phyloP scores from a whole-genome alignment of 2,329 filamentous ascomycete genomes.

The Alternaria tenuissima region DNA sequence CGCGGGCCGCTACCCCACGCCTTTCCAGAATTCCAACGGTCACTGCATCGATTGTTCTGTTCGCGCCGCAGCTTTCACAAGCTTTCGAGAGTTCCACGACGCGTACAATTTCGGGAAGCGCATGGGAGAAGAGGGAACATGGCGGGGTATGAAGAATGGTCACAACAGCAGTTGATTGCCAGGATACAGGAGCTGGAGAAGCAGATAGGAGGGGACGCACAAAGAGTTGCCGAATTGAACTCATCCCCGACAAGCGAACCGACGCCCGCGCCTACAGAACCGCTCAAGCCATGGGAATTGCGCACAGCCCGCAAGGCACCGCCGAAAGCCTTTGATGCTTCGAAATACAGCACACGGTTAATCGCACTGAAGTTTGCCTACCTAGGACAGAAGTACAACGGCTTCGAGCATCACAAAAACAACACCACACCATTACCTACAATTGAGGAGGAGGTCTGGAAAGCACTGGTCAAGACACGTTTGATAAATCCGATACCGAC shows the following conservation, averaged over 20 bases:
- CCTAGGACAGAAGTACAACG: constrained; percentile 88
- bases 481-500: constrained; percentile 65
- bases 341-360: constrained; percentile 80
- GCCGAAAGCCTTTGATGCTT: constrained; percentile 72
- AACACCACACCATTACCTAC: constrained; percentile 75
- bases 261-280: not conserved
- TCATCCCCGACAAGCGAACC: constrained; percentile 1
- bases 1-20: constrained; percentile 34
- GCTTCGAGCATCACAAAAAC: constrained; percentile 84
- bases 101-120: constrained; percentile 26
- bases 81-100: constrained; percentile 42
- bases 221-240: not conserved
- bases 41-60: constrained; percentile 41
- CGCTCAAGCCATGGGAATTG: constrained; percentile 22
- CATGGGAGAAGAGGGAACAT: constrained; percentile 27
- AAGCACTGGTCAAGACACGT: constrained; percentile 81
- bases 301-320: constrained; percentile 47
- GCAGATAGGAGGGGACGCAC: constrained; percentile 14
- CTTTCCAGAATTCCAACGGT: constrained; percentile 39
- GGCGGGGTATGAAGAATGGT: constrained; percentile 44
- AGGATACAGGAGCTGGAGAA: constrained; percentile 45
- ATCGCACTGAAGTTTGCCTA: constrained; percentile 96
- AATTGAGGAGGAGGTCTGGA: constrained; percentile 94
- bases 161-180: constrained; percentile 46
- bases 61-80: constrained; percentile 42